Evolutionary conservation across 352 stramenopile species (phyloP), one percentile per base, ranked within the genome.

Genomic region (Phytophthora rubi): DNA sequence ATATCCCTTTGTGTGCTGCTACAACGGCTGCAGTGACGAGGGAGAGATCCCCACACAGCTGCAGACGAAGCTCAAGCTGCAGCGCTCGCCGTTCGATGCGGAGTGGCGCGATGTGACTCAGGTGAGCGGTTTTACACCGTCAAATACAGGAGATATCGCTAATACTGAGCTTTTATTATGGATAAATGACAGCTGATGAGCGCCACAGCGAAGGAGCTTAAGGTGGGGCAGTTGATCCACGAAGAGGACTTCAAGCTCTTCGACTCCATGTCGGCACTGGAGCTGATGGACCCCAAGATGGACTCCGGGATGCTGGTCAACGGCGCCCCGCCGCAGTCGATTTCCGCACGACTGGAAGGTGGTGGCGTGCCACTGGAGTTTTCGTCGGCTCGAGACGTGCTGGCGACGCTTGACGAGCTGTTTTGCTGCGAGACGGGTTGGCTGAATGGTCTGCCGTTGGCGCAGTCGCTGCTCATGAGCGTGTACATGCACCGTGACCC

Each of bases 251-350:
- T 99, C 58, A 96, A 89, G 59, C 82, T 98, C 59, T 96, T 96
- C 68, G 93, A 98, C 64, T 97, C 93, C 61, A 99, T 99, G 93
- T 95, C 93, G 33, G 95, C 95, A 53, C 76, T 98, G 16, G 94
- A 99, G 81, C 75, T 99, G 2, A 97, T 98, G 83, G 93, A 99
- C 69, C 80, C 81, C 6, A 97, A 97, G 66, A 98, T 98, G 94
- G 95, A 99, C 80, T 94, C 88, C 42, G 97, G 95, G 32, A 89
- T 94, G 70, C 71, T 91, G n/a, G 73, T 85, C 13, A 84, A 90
- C 68, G 85, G 80, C 44, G 63, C 66, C 3, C 79, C 80, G n/a
- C 81, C 81, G 18, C 80, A 81, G 44, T 80, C 86, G 0, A 88
- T 94, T 65, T 59, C 74, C 21, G 70, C 81, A 61, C 83, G 86